phyloP scores from a whole-genome alignment of 768 basidiomycete genomes.

The Pleurotus cornucopiae region DNA sequence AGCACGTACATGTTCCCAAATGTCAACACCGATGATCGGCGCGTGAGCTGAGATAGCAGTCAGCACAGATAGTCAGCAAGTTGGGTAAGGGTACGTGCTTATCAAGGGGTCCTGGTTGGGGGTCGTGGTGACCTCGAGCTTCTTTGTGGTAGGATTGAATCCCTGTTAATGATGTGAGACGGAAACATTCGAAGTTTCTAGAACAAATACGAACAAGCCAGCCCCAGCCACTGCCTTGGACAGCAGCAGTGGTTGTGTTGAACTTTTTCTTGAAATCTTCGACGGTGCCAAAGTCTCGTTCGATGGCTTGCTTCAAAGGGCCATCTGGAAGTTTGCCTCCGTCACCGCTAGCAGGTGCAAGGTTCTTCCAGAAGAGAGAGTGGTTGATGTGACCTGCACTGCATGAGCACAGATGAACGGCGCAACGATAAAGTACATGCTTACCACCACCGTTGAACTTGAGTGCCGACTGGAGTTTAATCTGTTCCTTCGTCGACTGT shows the following conservation, averaged over 20 bases:
- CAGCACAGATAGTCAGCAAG: background rate
- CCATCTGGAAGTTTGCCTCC: conserved; percentile 67
- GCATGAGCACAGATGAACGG: background rate
- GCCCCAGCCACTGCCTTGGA: conserved; percentile 98
- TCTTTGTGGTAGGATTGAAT: conserved; percentile 59
- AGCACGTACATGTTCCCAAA: conserved; percentile 86
- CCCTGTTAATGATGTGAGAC: conserved; percentile 40
- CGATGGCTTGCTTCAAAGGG: conserved; percentile 70
- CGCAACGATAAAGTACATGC: background rate
- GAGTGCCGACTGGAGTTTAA: conserved; percentile 85
- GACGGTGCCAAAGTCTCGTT: conserved; percentile 81
- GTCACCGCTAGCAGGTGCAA: conserved; percentile 64
- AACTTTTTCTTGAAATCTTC: conserved; percentile 83
- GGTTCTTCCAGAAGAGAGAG: conserved; percentile 96
- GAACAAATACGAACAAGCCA: conserved; percentile 66
- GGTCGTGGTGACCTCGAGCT: conserved; percentile 89
- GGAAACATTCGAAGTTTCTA: background rate
- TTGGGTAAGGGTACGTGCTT: conserved; percentile 19
- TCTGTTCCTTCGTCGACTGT: conserved; percentile 68
- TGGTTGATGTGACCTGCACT: conserved; percentile 85
- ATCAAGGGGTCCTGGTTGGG: conserved; percentile 92
- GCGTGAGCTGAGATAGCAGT: conserved; percentile 53
- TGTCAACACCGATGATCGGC: conserved; percentile 93
- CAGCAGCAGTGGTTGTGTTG: conserved; percentile 83
- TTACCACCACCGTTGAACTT: conserved; percentile 54